A percentile compares a stretch with the other conserved stretches of the same genome.
Evolutionary conservation across 2,329 filamentous ascomycete genomes (phyloP).

Genomic region (Cordyceps cicadae): DNA sequence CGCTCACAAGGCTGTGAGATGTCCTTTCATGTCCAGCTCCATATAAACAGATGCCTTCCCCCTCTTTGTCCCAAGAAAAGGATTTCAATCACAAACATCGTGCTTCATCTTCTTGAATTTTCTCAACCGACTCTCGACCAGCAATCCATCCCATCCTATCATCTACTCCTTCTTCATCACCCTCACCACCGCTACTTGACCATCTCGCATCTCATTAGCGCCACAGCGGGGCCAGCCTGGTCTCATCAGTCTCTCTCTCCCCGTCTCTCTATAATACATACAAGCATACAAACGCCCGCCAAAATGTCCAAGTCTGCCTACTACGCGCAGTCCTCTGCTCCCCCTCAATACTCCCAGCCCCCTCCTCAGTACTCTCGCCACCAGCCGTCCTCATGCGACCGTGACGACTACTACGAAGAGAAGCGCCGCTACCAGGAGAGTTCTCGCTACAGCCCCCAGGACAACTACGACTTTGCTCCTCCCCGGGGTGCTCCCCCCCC

Average conservation of each 20-base stretch:
- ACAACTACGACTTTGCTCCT: constrained; percentile 10
- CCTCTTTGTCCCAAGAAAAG: background rate
- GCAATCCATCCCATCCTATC: background rate
- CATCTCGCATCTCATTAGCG: background rate
- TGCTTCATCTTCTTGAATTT: background rate
- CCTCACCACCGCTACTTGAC: background rate
- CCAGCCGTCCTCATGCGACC: background rate
- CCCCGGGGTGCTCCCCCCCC: constrained; percentile 8
- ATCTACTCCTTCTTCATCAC: background rate
- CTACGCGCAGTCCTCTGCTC: constrained; percentile 4
- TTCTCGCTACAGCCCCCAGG: background rate
- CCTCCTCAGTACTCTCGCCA: constrained; percentile 9
- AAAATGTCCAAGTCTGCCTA: constrained; percentile 11
- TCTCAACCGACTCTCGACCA: background rate
- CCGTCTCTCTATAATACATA: background rate
- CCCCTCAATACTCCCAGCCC: constrained; percentile 9
- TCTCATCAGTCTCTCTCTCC: constrained; percentile 2
- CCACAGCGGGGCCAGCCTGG: constrained; percentile 3
- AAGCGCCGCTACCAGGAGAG: constrained; percentile 8
- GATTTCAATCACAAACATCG: background rate
- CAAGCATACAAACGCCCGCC: background rate
- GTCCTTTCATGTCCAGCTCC: constrained; percentile 1
- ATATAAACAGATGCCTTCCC: constrained; percentile 10
- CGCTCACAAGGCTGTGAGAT: constrained; percentile 6
- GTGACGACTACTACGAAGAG: constrained; percentile 8